Percentiles rank a stretch among this genome's conserved stretches.
Conservation (phyloP, 768 basidiomycete genomes). For the Mycena metata region DNA sequence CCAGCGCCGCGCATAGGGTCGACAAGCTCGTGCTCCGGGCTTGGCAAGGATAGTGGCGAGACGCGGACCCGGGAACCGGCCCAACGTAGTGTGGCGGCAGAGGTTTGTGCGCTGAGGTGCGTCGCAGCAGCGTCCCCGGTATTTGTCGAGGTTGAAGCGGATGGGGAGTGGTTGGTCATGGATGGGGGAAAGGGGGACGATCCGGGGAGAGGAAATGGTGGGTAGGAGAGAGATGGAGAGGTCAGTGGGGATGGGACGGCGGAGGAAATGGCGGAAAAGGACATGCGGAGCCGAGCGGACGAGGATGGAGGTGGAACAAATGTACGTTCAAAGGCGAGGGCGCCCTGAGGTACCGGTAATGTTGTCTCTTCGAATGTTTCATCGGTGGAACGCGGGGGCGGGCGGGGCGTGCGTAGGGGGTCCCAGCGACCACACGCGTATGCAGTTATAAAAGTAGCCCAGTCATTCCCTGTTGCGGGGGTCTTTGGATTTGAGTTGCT, state of each 20-base stretch:
- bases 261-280: conserved; percentile 39
- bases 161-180: conserved; percentile 19
- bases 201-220: conserved; percentile 10
- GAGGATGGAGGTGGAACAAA: conserved; percentile 14
- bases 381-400: conserved; percentile 53
- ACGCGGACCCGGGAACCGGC: conserved; percentile 88
- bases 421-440: conserved; percentile 87
- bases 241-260: conserved; percentile 35
- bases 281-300: conserved; percentile 34
- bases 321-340: conserved; percentile 41
- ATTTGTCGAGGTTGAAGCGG: conserved; percentile 27
- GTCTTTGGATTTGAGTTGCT: background rate
- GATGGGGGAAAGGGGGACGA: conserved; percentile 7
- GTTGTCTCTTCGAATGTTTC: background rate
- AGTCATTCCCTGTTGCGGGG: conserved; percentile 56
- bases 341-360: conserved; percentile 44
- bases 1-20: conserved; percentile 86
- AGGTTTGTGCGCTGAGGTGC: conserved; percentile 69
- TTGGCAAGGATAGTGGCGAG: conserved; percentile 88
- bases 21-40: conserved; percentile 91
- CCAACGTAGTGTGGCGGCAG: conserved; percentile 87
- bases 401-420: conserved; percentile 76
- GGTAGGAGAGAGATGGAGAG: conserved; percentile 48
- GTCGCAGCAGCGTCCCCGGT: conserved; percentile 39
- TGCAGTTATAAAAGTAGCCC: conserved; percentile 82